These are phyloP conservation scores for Raphanus sativus DNA, from an alignment of 345 rosid genomes.

Conservation along the genomic window DNA sequence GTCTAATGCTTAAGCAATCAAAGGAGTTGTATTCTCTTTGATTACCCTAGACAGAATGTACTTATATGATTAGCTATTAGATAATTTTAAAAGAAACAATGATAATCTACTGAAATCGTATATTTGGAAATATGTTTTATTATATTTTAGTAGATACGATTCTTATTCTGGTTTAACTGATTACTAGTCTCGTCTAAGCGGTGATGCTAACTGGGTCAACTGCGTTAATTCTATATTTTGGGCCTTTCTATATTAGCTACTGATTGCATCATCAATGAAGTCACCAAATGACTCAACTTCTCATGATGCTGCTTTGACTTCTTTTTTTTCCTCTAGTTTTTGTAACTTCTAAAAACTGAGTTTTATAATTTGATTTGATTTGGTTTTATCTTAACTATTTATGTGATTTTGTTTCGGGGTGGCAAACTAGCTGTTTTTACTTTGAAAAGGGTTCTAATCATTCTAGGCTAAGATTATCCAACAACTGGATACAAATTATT, in stretches of 20 bases:
- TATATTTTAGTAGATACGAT: constrained; percentile 18
- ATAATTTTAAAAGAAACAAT: not conserved
- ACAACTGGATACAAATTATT: not conserved
- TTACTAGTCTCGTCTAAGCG: not conserved
- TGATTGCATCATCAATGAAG: constrained; percentile 15
- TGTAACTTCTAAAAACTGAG: not conserved
- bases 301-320: constrained; percentile 8
- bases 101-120: not conserved
- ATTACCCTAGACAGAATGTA: not conserved
- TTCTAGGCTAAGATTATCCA: not conserved
- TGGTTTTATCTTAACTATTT: not conserved
- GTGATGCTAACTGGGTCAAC: constrained; percentile 2
- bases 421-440: not conserved
- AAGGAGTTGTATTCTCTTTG: not conserved
- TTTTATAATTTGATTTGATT: not conserved
- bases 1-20: constrained; percentile 3
- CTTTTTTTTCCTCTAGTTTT: not conserved
- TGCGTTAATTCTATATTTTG: not conserved
- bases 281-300: not conserved
- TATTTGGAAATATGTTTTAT: not conserved
- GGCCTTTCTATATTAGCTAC: not conserved
- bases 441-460: not conserved
- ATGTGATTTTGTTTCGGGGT: not conserved
- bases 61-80: not conserved
- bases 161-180: not conserved